phyloP scores from a whole-genome alignment of 2,329 filamentous ascomycete genomes.

The Akanthomyces muscarius region DNA sequence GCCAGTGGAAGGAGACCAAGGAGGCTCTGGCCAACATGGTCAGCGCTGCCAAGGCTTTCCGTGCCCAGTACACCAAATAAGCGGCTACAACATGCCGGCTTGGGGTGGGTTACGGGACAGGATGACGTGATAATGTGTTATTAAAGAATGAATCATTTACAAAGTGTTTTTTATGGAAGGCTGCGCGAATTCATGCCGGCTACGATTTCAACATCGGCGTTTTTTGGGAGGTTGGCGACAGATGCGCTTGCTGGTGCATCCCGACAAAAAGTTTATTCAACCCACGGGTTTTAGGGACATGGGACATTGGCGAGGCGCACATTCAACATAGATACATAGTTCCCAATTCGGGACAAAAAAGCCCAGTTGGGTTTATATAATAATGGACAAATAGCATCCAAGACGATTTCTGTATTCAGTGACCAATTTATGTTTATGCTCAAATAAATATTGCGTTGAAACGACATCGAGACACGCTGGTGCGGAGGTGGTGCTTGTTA shows the following conservation, averaged over 20 bases:
- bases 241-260: conserved; percentile 33
- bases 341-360: conserved; percentile 18
- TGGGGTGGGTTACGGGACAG: not conserved
- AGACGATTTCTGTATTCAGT: not conserved
- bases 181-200: conserved; percentile 36
- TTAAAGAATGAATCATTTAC: conserved; percentile 24
- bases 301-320: conserved; percentile 18
- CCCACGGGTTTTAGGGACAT: conserved; percentile 17
- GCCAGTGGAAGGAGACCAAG: conserved; percentile 98
- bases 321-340: conserved; percentile 20
- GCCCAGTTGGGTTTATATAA: conserved; percentile 16
- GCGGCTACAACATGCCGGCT: conserved; percentile 20
- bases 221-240: conserved; percentile 37
- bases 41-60: conserved; percentile 95
- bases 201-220: conserved; percentile 60
- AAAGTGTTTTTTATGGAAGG: conserved; percentile 25
- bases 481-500: not conserved
- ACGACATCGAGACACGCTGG: no score
- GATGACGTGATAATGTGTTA: conserved; percentile 17
- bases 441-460: no score
- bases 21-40: conserved; percentile 94
- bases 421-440: no score
- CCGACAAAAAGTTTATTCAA: conserved; percentile 28
- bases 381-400: conserved; percentile 8
- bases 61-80: conserved; percentile 76